Evolutionary conservation across 1,139 yeast species (phyloP).

Genomic region (Kodamaea plutei): DNA sequence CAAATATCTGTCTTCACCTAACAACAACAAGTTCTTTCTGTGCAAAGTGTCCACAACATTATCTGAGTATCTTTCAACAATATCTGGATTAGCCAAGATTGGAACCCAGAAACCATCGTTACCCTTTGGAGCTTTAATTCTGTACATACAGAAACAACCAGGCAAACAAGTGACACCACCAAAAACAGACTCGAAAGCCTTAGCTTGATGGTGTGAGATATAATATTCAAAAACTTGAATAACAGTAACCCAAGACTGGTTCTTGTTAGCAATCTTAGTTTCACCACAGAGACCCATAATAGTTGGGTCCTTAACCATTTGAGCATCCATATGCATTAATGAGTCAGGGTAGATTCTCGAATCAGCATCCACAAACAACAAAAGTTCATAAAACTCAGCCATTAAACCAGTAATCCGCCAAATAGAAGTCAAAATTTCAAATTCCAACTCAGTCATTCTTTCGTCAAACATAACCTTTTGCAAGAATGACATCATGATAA

Average conservation of each 20-base stretch:
- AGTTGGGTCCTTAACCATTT: constrained; percentile 84
- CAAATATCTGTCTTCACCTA: constrained; percentile 92
- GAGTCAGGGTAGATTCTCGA: constrained; percentile 90
- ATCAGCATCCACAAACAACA: constrained; percentile 96
- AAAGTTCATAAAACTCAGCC: constrained; percentile 80
- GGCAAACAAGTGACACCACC: constrained; percentile 98
- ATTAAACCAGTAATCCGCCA: constrained; percentile 88
- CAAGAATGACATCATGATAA: constrained; percentile 86
- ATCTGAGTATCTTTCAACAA: constrained; percentile 91
- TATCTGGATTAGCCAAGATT: constrained; percentile 90
- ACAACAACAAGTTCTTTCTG: constrained; percentile 77
- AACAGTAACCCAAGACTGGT: constrained; percentile 85
- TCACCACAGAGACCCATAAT: constrained; percentile 98
- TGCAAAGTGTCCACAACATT: constrained; percentile 86
- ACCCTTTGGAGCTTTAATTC: constrained; percentile 92
- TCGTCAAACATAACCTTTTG: constrained; percentile 92
- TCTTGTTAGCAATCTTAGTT: constrained; percentile 87
- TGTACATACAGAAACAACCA: constrained; percentile 94
- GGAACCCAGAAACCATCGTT: constrained; percentile 95
- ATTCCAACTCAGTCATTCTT: constrained; percentile 93
- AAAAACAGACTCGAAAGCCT: constrained; percentile 93
- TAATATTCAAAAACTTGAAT: constrained; percentile 96
- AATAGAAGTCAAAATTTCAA: constrained; percentile 70
- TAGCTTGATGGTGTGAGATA: constrained; percentile 93
- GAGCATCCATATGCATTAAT: constrained; percentile 87